Conservation (phyloP, 139 green algal species). For the Micromonas commoda region DNA sequence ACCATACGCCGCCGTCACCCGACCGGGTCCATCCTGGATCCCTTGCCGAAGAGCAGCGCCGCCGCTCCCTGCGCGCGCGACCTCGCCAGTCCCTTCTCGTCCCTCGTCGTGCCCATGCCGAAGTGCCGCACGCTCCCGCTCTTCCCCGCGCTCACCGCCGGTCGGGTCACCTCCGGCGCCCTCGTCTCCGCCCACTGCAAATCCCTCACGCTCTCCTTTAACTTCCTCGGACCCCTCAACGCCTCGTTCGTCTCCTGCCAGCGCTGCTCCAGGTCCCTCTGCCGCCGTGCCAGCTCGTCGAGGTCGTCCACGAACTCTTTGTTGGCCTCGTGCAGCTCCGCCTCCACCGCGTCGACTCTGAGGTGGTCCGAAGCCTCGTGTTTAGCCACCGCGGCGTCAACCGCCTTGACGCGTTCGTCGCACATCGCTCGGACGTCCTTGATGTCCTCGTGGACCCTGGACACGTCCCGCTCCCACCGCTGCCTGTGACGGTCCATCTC, state of each 20-base stretch:
- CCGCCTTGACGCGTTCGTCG: no score
- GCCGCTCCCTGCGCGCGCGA: neutral
- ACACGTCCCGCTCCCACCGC: neutral
- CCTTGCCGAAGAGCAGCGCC: neutral
- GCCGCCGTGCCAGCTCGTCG: neutral
- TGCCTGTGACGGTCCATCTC: neutral
- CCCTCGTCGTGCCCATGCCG: neutral
- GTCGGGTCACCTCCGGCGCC: neutral
- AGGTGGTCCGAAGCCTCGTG: no score
- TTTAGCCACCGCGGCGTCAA: no score
- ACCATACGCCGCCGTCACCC: no score
- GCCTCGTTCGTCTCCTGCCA: neutral
- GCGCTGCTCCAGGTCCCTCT: neutral
- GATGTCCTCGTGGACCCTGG: neutral
- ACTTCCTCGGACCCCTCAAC: neutral
- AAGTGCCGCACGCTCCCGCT: no score
- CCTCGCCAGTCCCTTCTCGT: neutral
- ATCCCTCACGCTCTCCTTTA: conserved; percentile 5
- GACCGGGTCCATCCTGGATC: no score
- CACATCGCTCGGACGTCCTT: no score
- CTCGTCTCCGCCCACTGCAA: neutral
- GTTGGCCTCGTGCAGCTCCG: no score
- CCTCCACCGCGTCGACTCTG: no score
- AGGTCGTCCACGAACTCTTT: neutral
- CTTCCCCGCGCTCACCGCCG: neutral